A percentile compares a stretch with the other conserved stretches of the same genome.
Conservation (phyloP, 257 asterid genomes). For the Asclepias syriaca region DNA sequence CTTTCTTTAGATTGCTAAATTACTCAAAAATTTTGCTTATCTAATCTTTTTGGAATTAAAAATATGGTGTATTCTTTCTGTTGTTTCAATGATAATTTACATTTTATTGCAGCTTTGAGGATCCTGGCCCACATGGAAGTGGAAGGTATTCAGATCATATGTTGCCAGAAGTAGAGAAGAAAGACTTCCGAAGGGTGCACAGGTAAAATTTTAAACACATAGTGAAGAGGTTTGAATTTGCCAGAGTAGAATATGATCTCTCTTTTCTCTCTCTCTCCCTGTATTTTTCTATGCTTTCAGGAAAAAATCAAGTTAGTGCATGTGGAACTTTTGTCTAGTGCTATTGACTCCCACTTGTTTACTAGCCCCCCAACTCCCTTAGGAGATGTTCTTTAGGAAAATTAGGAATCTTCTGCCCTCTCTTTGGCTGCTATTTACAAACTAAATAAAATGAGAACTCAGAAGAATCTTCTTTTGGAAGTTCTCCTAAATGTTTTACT, state of each 20-base stretch:
- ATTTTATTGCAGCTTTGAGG: too few species aligned
- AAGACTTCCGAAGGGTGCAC: constrained; percentile 95
- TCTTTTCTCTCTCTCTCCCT: not conserved
- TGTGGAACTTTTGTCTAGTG: not conserved
- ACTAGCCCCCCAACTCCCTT: not conserved
- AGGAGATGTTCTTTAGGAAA: not conserved
- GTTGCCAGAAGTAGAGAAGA: too few species aligned
- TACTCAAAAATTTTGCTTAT: too few species aligned
- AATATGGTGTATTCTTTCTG: too few species aligned
- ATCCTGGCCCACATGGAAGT: too few species aligned
- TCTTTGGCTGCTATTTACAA: not conserved
- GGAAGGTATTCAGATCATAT: too few species aligned
- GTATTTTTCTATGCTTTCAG: not conserved
- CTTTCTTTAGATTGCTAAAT: too few species aligned
- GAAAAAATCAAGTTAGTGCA: not conserved
- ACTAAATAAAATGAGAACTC: not conserved
- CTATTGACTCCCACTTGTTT: not conserved
- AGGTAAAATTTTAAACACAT: constrained; percentile 49
- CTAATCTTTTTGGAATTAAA: too few species aligned
- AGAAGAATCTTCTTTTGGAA: not conserved
- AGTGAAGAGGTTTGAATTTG: not conserved
- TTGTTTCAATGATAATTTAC: too few species aligned
- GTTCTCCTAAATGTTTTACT: not conserved
- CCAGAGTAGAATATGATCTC: not conserved
- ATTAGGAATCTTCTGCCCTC: not conserved